phyloP scores from a whole-genome alignment of 1,284 basidiomycete genomes.

The Fistulinella cinereoalba region DNA sequence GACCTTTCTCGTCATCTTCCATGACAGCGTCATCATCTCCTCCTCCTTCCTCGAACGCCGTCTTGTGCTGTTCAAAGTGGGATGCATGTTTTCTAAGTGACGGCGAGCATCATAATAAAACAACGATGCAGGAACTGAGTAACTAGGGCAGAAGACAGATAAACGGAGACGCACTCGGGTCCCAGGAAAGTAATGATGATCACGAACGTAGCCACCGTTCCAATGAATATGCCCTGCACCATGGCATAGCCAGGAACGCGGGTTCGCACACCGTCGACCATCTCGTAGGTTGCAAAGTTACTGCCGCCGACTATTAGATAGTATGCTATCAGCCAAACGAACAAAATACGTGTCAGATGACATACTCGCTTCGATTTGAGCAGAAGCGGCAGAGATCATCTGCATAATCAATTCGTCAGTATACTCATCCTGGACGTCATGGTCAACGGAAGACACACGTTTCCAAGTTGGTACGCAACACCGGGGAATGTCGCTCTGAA shows the following conservation, averaged over 20 bases:
- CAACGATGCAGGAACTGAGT: slow-evolving; percentile 1
- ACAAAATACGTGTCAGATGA: slow-evolving; percentile 10
- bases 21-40: slow-evolving; percentile 43
- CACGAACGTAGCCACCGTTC: slow-evolving; percentile 66
- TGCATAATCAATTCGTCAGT: slow-evolving; percentile 13
- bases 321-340: neutral
- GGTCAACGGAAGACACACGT: slow-evolving; percentile 35
- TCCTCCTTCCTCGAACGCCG: slow-evolving; percentile 76
- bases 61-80: slow-evolving; percentile 80
- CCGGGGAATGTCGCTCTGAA: slow-evolving; percentile 94
- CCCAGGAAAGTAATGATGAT: slow-evolving; percentile 67
- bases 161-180: slow-evolving; percentile 62
- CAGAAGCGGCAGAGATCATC: slow-evolving; percentile 87
- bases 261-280: slow-evolving; percentile 42
- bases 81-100: slow-evolving; percentile 64
- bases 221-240: slow-evolving; percentile 87
- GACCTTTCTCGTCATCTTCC: slow-evolving; percentile 11
- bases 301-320: slow-evolving; percentile 53
- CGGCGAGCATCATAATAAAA: neutral
- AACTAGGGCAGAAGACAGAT: neutral
- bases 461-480: slow-evolving; percentile 85
- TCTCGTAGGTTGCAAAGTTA: slow-evolving; percentile 52
- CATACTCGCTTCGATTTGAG: slow-evolving; percentile 88
- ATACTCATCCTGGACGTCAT: neutral
- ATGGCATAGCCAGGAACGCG: slow-evolving; percentile 79